These are phyloP conservation scores for Trametes pubescens DNA, from an alignment of 1,284 basidiomycete genomes.

Conservation along the genomic window DNA sequence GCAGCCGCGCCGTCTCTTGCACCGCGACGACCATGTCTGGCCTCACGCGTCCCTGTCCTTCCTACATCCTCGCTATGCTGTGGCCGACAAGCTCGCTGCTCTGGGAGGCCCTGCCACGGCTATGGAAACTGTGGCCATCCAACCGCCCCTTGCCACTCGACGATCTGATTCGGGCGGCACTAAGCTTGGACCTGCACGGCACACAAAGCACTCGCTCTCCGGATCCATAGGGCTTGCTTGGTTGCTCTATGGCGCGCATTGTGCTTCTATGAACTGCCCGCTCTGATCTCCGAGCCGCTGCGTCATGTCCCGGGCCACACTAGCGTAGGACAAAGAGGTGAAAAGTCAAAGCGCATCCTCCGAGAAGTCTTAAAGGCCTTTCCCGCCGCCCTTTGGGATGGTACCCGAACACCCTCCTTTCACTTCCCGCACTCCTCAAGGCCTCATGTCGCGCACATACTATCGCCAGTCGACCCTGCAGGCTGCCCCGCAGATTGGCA, in stretches of 20 bases:
- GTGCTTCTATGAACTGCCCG: conserved; percentile 7
- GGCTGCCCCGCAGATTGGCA: conserved; percentile 25
- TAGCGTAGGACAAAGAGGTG: conserved; percentile 17
- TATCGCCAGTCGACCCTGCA: conserved; percentile 19
- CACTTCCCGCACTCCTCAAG: conserved; percentile 7
- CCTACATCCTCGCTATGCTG: not conserved
- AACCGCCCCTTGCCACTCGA: conserved; percentile 14
- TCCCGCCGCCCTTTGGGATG: conserved; percentile 12
- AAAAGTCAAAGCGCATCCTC: conserved; percentile 17
- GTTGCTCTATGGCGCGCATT: conserved; percentile 21
- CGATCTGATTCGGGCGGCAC: conserved; percentile 23
- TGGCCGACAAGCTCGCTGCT: not conserved
- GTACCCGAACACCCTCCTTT: conserved; percentile 20
- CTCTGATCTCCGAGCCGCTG: conserved; percentile 22
- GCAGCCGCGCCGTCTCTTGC: conserved; percentile 9
- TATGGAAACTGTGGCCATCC: conserved; percentile 14
- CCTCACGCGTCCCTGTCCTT: conserved; percentile 2
- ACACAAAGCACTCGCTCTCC: conserved; percentile 21
- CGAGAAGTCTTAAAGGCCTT: conserved; percentile 17
- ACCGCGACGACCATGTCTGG: conserved; percentile 22
- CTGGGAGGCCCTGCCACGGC: conserved; percentile 17
- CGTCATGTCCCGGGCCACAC: conserved; percentile 23
- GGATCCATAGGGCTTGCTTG: conserved; percentile 17
- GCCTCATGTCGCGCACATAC: conserved; percentile 27
- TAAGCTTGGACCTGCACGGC: conserved; percentile 15